Base-by-base conservation (phyloP, 345 rosid genomes). In the Hirschfeldia incana region DNA sequence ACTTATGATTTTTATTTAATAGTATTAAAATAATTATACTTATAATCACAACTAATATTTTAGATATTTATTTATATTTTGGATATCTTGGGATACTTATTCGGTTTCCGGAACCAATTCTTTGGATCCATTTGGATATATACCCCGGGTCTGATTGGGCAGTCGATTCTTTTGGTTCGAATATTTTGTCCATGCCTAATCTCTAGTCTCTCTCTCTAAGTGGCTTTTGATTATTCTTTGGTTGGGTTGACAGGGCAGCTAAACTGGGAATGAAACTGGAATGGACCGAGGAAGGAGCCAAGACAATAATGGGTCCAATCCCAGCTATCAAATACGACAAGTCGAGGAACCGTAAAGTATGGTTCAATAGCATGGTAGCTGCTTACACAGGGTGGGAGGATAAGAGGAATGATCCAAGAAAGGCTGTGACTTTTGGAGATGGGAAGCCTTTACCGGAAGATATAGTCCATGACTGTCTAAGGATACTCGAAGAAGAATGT, bases 361-460 rank as follows among this genome's bases (percentile, higher is more conserved):
- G 98, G 98, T 91, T 92, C 82, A 92, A 92, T 39, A 90, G 97
- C 83, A 90, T 92, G 96, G 97, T 91, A 60, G 94, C 97, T 28
- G 97, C 95, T 6, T 91, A 90, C 70, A 91, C 89, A 0, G 97
- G 97, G 0, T 90, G 98, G 98, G 82, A 91, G 79, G 95, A 91
- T 70, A 83, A 68, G 5, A 79, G 92, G 63, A 94, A 92, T 5
- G 92, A 92, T 84, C 94, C 96, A 5, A 77, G 26, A 37, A 92
- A 89, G 79, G 92, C 97, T 0, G 93, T 91, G 46, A 88, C 88
- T 1, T 91, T 91, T 8, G 98, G 97, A 8, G 87, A 91, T 17
- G 97, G 97, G 3, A 67, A 77, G 30, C 87, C 91, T 8, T 83
- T 91, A 85, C 98, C 97, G 0, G 82, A 79, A 1, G 85, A 95